Evolutionary conservation across 306 rosid species (phyloP).

Genomic region (Neltuma alba): DNA sequence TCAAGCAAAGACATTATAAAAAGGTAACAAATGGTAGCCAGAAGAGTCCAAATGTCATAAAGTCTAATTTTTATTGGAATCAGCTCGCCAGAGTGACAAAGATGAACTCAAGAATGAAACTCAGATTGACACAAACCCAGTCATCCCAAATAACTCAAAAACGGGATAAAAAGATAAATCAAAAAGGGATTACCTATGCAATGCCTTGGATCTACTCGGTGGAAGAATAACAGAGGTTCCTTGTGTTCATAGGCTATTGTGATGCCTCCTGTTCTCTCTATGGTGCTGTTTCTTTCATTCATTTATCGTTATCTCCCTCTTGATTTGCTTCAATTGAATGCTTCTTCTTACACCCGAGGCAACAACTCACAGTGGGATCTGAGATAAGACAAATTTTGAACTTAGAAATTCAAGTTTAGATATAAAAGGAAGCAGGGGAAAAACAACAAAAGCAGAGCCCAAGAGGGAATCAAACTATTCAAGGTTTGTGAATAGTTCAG

Average conservation of each 20-base stretch:
- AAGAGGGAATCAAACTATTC: neutral
- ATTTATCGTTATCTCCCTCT: neutral
- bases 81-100: neutral
- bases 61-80: neutral
- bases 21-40: neutral
- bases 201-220: neutral
- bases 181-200: neutral
- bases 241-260: neutral
- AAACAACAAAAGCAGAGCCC: neutral
- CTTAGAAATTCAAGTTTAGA: neutral
- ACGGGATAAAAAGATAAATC: neutral
- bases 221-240: neutral
- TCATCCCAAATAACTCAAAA: neutral
- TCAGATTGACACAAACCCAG: neutral
- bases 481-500: neutral
- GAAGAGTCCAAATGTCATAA: neutral
- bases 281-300: neutral
- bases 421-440: neutral
- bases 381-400: neutral
- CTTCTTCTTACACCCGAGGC: neutral
- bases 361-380: neutral
- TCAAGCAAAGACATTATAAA: slow-evolving; percentile 3
- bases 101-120: neutral
- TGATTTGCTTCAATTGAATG: neutral
- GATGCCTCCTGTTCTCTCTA: neutral